Base-by-base conservation (phyloP, 2,329 filamentous ascomycete genomes). In the Colletotrichum navitas region DNA sequence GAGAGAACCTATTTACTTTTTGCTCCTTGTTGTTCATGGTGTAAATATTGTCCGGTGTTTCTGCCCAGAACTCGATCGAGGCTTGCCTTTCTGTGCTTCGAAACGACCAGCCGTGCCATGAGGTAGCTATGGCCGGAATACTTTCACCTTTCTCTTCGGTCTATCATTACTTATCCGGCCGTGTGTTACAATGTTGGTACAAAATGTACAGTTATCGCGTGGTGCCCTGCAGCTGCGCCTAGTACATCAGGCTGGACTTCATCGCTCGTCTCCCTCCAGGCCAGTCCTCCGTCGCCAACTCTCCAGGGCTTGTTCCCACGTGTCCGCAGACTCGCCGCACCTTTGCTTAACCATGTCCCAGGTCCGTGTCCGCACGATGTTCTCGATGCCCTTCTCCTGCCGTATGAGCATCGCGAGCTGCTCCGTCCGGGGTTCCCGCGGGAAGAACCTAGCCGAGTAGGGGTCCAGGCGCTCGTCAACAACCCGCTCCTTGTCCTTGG, bases 381-480 rank as follows among this genome's bases (percentile, higher is more conserved):
- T 87, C 82, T 97, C 94, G 21, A 97, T 89, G 49, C 89, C 88
- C 77, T 90, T 88, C 83, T 97, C 94, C 78, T 93, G 92, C 75
- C 92, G 87, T 69, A 97, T 83, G 63, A 95, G 79, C 52, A 86
- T 87, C 12, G 94, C 94, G 72, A 99, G 80, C 60, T 88, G 89
- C 82, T 98, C 93, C 0, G 94, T 96, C 74, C 94, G 87, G 18
- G 93, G 87, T 82, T 98, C 94, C 63, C 86, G 84, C 0, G 93
- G 91, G 76, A 95, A 95, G 80, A 94, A 97, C 32, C 95, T 86
- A 8, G 86, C 92, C 12, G 93, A 95, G 79, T 99, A 99, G 2
- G 96, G 96, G 83, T 99, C 96, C 70, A 98, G 80, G 67, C 96
- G 86, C 82, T 98, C 96, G 79, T 98, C 90, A 5, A 98, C 91